phyloP scores from a whole-genome alignment of 306 rosid species.

The Parietaria judaica region DNA sequence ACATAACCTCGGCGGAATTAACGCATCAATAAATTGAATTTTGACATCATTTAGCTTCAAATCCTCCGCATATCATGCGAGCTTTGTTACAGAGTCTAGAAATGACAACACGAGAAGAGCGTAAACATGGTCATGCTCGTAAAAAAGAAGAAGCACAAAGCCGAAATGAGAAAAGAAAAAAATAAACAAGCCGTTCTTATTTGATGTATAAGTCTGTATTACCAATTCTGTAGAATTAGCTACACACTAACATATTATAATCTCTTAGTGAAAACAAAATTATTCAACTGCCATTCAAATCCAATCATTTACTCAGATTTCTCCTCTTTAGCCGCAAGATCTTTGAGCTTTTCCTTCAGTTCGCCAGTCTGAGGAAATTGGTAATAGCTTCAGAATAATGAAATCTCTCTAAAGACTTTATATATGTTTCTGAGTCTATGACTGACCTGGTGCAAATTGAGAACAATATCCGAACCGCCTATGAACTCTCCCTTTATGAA shows the following conservation, averaged over 20 bases:
- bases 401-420: slow-evolving; percentile 4
- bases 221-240: neutral
- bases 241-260: neutral
- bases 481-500: slow-evolving; percentile 89
- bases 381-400: slow-evolving; percentile 12
- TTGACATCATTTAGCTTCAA: too few species aligned
- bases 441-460: slow-evolving; percentile 74
- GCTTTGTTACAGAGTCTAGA: too few species aligned
- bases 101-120: too few species aligned
- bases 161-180: neutral
- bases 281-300: neutral
- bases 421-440: neutral
- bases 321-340: slow-evolving; percentile 19
- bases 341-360: slow-evolving; percentile 48
- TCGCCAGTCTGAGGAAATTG: slow-evolving; percentile 47
- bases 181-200: neutral
- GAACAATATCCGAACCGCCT: slow-evolving; percentile 89
- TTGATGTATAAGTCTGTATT: neutral
- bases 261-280: neutral
- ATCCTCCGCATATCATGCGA: too few species aligned
- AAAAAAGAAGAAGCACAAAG: neutral
- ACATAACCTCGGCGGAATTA: too few species aligned
- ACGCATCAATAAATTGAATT: too few species aligned
- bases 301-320: slow-evolving; percentile 22
- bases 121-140: neutral